Conservation (phyloP, 768 basidiomycete species). For the Lactarius pseudohatsudake region DNA sequence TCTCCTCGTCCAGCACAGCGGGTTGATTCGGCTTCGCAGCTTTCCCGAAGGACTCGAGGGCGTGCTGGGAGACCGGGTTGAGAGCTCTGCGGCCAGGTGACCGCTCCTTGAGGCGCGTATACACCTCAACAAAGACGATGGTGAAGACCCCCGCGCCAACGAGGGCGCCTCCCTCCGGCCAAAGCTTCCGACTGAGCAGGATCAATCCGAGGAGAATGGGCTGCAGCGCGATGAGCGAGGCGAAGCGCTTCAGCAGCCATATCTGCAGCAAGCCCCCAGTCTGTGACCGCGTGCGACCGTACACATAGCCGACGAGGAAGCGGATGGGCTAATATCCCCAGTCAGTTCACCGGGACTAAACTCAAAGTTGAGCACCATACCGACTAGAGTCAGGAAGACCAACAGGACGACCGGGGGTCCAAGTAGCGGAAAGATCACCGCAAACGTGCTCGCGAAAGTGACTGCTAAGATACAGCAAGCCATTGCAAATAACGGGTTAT, state of each 20-base stretch:
- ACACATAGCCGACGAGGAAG: conserved; percentile 76
- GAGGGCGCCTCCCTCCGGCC: conserved; percentile 70
- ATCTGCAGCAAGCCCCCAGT: conserved; percentile 74
- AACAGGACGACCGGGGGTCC: conserved; percentile 67
- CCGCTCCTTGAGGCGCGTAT: conserved; percentile 50
- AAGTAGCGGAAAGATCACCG: conserved; percentile 74
- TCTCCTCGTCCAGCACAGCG: conserved; percentile 48
- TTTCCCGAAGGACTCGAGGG: conserved; percentile 52
- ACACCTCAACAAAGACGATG: conserved; percentile 60
- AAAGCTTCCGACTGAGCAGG: conserved; percentile 61
- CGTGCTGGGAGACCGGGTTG: conserved; percentile 55
- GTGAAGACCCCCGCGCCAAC: conserved; percentile 54
- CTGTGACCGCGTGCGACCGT: conserved; percentile 67
- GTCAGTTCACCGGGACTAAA: background rate
- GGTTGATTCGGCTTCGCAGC: conserved; percentile 43
- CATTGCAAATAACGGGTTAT: conserved; percentile 66
- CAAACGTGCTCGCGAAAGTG: conserved; percentile 70
- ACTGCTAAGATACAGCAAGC: conserved; percentile 66
- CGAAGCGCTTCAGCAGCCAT: conserved; percentile 73
- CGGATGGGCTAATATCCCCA: conserved; percentile 61
- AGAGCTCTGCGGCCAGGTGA: conserved; percentile 51
- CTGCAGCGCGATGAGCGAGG: conserved; percentile 67
- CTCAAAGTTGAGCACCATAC: conserved; percentile 39
- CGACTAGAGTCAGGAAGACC: conserved; percentile 63
- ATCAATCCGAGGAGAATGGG: conserved; percentile 75